Evolutionary conservation across 169 alveolate species (phyloP), one percentile per base, ranked within the genome.

Genomic region (Babesia caballi): DNA sequence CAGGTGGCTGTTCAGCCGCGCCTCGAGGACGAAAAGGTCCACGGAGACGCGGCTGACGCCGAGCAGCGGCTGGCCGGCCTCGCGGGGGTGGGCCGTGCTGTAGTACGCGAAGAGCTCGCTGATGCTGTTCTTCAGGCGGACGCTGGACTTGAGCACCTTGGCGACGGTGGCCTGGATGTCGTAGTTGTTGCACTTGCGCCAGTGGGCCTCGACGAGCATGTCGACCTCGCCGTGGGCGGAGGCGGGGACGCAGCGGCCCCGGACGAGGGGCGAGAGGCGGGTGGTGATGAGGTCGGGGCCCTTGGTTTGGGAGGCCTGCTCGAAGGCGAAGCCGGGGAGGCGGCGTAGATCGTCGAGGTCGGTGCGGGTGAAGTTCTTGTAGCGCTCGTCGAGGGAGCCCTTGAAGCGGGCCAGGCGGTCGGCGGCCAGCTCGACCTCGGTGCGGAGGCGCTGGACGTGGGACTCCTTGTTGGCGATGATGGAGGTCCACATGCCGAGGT

Each of bases 101-200:
- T 67, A 80, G 83, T 60, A 66, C 74, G 76, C 40, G 69, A 88
- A 88, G 7, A 83, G 73, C 68, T 88, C 93, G 36, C 76, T 84
- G n/a, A 84, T 42, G 2, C 84, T 47, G 66, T 63, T 81, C 76
- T 88, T 88, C 63, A 88, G 59, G n/a, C 93, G 38, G 15, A 86
- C 82, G 66, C 89, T 76, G 27, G 84, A 84, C 50, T 88, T 88
- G 27, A 88, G 41, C 4, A 81, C 86, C 50, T 83, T 88, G 47
- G 72, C 35, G 27, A 88, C 66, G 27, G 88, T 77, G 4, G 83
- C 41, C 54, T 67, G 90, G 28, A 84, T 88, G 47, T 88, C 93
- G 63, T 84, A 82, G 42, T 83, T 74, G 50, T 86, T 76, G 51
- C 91, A 54, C 50, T 85, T 83, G 23, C 87, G 66, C 93, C 93